A percentile compares a stretch with the other conserved stretches of the same genome.
Conservation (phyloP, 345 rosid species). For the Euclidium syriacum region DNA sequence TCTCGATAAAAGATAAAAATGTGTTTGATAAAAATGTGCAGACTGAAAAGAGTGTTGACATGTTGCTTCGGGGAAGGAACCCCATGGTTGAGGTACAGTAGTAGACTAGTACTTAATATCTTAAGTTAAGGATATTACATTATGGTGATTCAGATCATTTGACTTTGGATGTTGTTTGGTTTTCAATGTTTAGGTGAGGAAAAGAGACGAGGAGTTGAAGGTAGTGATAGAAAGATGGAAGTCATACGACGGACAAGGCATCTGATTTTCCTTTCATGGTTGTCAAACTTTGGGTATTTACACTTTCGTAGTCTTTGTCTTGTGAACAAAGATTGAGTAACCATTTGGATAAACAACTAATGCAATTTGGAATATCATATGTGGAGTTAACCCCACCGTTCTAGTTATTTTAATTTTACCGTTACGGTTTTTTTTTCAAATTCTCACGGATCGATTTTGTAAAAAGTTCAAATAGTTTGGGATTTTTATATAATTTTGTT, state of each 20-base stretch:
- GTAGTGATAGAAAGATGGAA: constrained; percentile 63
- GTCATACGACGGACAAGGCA: constrained; percentile 40
- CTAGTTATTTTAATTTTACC: no score
- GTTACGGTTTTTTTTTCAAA: no score
- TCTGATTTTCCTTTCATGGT: constrained; percentile 14
- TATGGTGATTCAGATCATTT: background rate
- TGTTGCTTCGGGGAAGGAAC: constrained; percentile 48
- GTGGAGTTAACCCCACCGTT: no score
- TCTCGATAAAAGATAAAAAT: background rate
- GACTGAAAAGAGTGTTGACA: constrained; percentile 72
- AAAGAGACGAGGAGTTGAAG: constrained; percentile 37
- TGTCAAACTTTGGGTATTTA: background rate
- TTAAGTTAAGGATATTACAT: background rate
- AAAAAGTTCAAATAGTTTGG: no score
- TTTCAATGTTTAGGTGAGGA: constrained; percentile 41
- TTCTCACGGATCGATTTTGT: no score
- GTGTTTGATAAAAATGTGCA: constrained; percentile 7
- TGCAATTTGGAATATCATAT: no score
- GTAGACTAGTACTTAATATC: background rate
- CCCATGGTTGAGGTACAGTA: constrained; percentile 60
- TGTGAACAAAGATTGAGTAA: background rate
- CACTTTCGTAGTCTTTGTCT: background rate
- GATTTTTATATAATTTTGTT: no score
- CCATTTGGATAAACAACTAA: background rate
- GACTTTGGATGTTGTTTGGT: background rate